A percentile compares a stretch with the other conserved stretches of the same genome.
Conservation (phyloP, 805 yeast genomes). For the Barnettozyma populi region DNA sequence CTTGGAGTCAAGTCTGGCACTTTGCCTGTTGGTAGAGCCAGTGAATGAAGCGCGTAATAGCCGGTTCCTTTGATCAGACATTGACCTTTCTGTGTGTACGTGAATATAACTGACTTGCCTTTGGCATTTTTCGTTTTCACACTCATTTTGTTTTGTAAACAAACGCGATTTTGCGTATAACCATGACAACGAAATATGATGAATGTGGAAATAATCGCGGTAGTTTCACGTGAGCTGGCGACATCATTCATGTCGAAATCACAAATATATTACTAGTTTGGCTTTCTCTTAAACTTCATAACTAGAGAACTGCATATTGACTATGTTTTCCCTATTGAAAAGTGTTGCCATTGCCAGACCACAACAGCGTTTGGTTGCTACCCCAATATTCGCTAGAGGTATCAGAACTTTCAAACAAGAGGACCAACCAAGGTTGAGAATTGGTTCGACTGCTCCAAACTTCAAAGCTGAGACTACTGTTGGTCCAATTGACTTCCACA, state of each 20-base stretch:
- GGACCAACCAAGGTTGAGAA: constrained; percentile 61
- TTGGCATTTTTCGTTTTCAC: not conserved
- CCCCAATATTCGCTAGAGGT: constrained; percentile 27
- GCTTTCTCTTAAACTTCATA: no score
- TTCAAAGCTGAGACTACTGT: constrained; percentile 77
- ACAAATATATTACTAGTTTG: no score
- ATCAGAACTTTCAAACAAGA: constrained; percentile 45
- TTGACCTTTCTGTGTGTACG: not conserved
- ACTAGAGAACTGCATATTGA: not conserved
- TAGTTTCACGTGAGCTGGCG: constrained; percentile 1
- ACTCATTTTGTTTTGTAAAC: not conserved
- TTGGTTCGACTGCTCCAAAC: constrained; percentile 84
- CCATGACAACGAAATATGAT: not conserved
- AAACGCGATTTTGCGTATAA: not conserved
- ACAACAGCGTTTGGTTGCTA: constrained; percentile 5
- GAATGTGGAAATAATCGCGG: not conserved
- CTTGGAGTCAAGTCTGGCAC: not conserved
- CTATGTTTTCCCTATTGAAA: constrained; percentile 25
- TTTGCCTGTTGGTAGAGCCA: not conserved
- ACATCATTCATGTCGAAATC: not conserved
- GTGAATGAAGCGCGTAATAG: not conserved
- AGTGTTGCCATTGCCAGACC: constrained; percentile 19
- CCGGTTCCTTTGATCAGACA: not conserved
- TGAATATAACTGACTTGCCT: not conserved
- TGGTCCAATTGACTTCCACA: constrained; percentile 83